Conservation (phyloP, 352 stramenopile species). For the Elongisporangium prolatum region DNA sequence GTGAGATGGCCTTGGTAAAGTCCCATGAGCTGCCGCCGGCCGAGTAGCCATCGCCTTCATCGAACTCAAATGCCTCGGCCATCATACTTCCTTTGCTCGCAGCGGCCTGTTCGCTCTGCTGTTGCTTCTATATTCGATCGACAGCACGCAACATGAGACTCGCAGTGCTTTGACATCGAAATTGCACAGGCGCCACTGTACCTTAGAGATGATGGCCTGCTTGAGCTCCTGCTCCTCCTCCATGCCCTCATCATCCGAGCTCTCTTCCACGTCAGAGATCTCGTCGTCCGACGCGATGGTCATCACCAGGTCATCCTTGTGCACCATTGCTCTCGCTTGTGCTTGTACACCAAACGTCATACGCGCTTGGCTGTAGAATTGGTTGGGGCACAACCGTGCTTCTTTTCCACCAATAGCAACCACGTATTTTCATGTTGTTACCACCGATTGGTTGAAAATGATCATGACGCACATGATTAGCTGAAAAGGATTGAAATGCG, state of each 20-base stretch:
- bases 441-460: neutral
- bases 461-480: neutral
- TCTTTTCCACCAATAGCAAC: neutral
- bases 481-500: neutral
- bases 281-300: slow-evolving; percentile 87
- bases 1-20: slow-evolving; percentile 84
- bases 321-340: slow-evolving; percentile 1
- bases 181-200: slow-evolving; percentile 6
- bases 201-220: slow-evolving; percentile 67
- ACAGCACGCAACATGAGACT: neutral
- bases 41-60: slow-evolving; percentile 52
- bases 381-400: neutral
- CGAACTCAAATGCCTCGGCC: slow-evolving; percentile 84
- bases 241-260: slow-evolving; percentile 59
- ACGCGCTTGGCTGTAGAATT: neutral
- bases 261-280: slow-evolving; percentile 67
- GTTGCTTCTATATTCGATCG: slow-evolving; percentile 36
- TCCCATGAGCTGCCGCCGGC: slow-evolving; percentile 75
- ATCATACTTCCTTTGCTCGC: slow-evolving; percentile 56
- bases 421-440: neutral
- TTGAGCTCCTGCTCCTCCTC: slow-evolving; percentile 31
- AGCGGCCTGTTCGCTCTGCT: slow-evolving; percentile 26
- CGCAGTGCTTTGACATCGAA: neutral
- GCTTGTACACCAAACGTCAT: neutral
- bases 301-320: slow-evolving; percentile 76